Conservation (phyloP, 2,329 filamentous ascomycete species). For the Sclerotinia nivalis region DNA sequence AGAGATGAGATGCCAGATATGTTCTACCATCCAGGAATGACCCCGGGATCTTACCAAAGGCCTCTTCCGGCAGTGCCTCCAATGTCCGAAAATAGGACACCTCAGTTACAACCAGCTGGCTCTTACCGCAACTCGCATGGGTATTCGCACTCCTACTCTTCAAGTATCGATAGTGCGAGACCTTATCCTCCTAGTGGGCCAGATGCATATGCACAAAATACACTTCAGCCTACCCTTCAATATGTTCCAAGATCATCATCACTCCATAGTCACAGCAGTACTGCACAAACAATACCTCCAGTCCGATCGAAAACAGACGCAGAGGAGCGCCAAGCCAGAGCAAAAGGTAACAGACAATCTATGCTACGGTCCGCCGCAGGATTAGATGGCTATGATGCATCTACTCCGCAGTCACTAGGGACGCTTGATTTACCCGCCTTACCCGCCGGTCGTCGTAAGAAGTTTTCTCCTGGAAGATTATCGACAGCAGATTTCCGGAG, state of each 20-base stretch:
- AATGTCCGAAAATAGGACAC: slow-evolving; percentile 48
- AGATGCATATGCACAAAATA: slow-evolving; percentile 47
- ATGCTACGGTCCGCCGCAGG: slow-evolving; percentile 52
- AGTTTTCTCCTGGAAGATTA: slow-evolving; percentile 83
- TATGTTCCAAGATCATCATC: slow-evolving; percentile 75
- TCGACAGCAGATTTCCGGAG: slow-evolving; percentile 77
- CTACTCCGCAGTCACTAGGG: slow-evolving; percentile 53
- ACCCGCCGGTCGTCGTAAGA: slow-evolving; percentile 74
- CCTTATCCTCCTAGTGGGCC: slow-evolving; percentile 36
- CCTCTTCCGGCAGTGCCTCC: slow-evolving; percentile 63
- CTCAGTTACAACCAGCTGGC: slow-evolving; percentile 53
- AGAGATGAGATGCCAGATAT: slow-evolving; percentile 82
- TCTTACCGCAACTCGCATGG: slow-evolving; percentile 57
- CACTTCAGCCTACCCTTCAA: slow-evolving; percentile 41
- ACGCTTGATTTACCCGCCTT: slow-evolving; percentile 82
- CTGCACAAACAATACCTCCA: slow-evolving; percentile 77
- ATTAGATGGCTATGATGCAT: slow-evolving; percentile 59
- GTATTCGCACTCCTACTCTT: slow-evolving; percentile 49
- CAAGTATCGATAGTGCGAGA: slow-evolving; percentile 48
- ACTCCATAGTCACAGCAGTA: slow-evolving; percentile 76
- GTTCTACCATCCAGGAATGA: slow-evolving; percentile 87
- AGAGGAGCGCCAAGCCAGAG: slow-evolving; percentile 61
- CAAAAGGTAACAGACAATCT: slow-evolving; percentile 53
- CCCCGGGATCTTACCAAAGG: slow-evolving; percentile 59
- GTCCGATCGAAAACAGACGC: slow-evolving; percentile 92